Evolutionary conservation across 1,139 yeast species (phyloP), one percentile per base, ranked within the genome.

Genomic region (Yamadazyma friedrichii): DNA sequence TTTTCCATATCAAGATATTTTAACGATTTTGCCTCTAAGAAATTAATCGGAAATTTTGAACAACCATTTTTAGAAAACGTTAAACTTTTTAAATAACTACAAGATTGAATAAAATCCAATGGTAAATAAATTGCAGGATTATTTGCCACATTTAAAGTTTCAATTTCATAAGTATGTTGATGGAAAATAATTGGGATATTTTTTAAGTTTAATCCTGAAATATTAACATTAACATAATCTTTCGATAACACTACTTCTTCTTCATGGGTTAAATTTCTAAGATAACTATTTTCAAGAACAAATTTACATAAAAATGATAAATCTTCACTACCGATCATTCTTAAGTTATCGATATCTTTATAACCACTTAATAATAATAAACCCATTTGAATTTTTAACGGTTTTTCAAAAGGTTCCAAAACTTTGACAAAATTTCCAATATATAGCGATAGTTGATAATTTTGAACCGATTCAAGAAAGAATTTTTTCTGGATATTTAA

Each of bases 41-140:
- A 74, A 51, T 87, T 84, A 31, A 70, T 60, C 2, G 97, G 97
- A 56, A 91, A 85, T 40, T 70, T 74, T 9, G 84, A 78, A 13
- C 88, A 79, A 42, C 95, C 86, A 53, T 88, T 86, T 46, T 81
- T 74, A 1, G 88, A 80, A 67, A 82, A 88, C 41, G 80, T 74
- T 44, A 89, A 71, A 42, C 80, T 76, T 26, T 78, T 75, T 50
- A 91, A 68, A 53, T 86, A 86, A 38, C 80, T 75, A 51, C 96
- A 85, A 24, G 88, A 80, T 57, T 88, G 95, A 51, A 89, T 82
- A 57, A 89, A 89, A 58, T 89, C 96, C 43, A 81, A 65, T 0
- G 97, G 96, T 27, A 91, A 69, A 44, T 82, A 80, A 40, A 91
- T 84, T 16, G 95, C 84, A 6, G 96, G 95, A 58, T 91, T 91